These are phyloP conservation scores for Saccharomyces pastorianus DNA, from an alignment of 1,139 yeast species.

Conservation along the genomic window DNA sequence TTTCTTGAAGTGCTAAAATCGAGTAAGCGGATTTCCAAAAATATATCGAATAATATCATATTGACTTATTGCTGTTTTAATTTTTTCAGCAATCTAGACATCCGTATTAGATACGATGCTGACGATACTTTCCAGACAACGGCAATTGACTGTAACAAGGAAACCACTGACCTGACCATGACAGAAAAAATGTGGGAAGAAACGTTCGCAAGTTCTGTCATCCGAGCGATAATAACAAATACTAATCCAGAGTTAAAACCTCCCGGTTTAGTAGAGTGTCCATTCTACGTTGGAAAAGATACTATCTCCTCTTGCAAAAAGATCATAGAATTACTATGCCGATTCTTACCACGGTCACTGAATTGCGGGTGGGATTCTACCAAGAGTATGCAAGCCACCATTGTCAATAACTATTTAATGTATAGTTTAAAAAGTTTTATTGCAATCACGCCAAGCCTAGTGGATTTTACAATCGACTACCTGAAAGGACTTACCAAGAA, in stretches of 20 bases:
- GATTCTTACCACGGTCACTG: constrained; percentile 58
- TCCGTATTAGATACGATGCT: constrained; percentile 58
- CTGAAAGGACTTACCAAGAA: constrained; percentile 38
- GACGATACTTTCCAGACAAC: constrained; percentile 40
- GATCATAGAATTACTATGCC: constrained; percentile 54
- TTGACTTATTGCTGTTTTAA: constrained; percentile 58
- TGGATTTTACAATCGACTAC: constrained; percentile 49
- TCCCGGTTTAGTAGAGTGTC: constrained; percentile 44
- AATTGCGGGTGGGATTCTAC: constrained; percentile 55
- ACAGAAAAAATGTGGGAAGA: constrained; percentile 60
- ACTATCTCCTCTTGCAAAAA: constrained; percentile 40
- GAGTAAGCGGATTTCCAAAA: constrained; percentile 24
- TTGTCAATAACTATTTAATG: constrained; percentile 63
- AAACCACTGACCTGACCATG: constrained; percentile 20
- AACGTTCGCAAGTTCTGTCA: constrained; percentile 65
- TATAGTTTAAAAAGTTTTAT: constrained; percentile 64
- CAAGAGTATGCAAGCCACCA: constrained; percentile 50
- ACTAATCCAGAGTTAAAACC: constrained; percentile 56
- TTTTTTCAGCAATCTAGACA: constrained; percentile 60
- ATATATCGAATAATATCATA: constrained; percentile 29
- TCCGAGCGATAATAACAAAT: constrained; percentile 61
- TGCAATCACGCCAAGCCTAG: constrained; percentile 49
- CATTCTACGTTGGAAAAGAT: constrained; percentile 36
- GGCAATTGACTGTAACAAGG: constrained; percentile 33
- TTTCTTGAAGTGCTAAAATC: constrained; percentile 68